These are phyloP conservation scores for Mycena olivaceomarginata DNA, from an alignment of 768 basidiomycete genomes.

Conservation along the genomic window DNA sequence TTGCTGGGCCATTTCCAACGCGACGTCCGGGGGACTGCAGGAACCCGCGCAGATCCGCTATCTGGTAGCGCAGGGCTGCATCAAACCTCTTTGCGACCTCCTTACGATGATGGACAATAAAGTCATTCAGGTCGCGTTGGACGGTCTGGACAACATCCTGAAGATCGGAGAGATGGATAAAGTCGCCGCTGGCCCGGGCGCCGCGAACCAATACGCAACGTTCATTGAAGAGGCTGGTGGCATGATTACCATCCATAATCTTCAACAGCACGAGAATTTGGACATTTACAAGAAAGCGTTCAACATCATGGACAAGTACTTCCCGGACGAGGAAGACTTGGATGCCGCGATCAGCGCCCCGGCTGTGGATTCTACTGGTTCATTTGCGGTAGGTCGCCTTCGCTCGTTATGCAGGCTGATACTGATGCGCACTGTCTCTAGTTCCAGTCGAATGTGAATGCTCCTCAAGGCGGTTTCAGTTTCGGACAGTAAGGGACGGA, in stretches of 20 bases:
- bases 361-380: conserved; percentile 83
- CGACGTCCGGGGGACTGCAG: conserved; percentile 98
- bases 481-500: conserved; percentile 79
- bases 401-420: conserved; percentile 31
- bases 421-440: conserved; percentile 51
- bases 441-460: conserved; percentile 91
- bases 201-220: conserved; percentile 93
- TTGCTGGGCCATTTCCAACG: conserved; percentile 99
- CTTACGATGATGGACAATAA: conserved; percentile 99
- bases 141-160: conserved; percentile 98
- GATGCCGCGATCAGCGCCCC: conserved; percentile 89
- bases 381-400: conserved; percentile 79
- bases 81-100: conserved; percentile 98
- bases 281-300: conserved; percentile 99
- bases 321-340: conserved; percentile 97
- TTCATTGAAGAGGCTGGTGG: conserved; percentile 99
- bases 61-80: conserved; percentile 98
- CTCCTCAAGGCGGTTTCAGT: conserved; percentile 97
- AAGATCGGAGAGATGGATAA: conserved; percentile 98
- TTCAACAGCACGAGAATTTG: conserved; percentile 99
- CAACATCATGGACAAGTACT: conserved; percentile 98
- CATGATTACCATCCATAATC: conserved; percentile 99
- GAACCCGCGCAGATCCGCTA: conserved; percentile 98
- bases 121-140: conserved; percentile 98
- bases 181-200: conserved; percentile 87